phyloP scores from a whole-genome alignment of 768 basidiomycete genomes.

The Lactarius hatsudake region DNA sequence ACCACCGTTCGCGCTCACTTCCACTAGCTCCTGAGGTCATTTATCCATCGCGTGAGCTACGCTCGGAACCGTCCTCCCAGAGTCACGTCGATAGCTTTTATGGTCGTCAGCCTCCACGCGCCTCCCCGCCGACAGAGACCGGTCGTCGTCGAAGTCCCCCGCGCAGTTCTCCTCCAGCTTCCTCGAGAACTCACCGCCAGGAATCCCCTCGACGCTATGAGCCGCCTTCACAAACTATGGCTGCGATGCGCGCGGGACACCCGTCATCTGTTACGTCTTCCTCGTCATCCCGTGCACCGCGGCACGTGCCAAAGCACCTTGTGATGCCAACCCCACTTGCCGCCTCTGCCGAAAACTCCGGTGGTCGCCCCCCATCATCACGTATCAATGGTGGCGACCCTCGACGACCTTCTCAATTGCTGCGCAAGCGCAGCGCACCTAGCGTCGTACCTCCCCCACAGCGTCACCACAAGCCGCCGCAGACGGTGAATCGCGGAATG shows the following conservation, averaged over 20 bases:
- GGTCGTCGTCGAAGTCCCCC: not conserved
- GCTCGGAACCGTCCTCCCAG: not conserved
- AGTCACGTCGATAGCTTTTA: conserved; percentile 5
- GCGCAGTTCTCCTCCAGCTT: not conserved
- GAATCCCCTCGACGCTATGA: conserved; percentile 20
- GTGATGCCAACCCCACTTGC: conserved; percentile 70
- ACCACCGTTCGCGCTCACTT: not conserved
- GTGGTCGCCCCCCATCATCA: not conserved
- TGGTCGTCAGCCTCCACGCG: conserved; percentile 1
- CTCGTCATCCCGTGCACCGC: conserved; percentile 26
- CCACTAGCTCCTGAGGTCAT: conserved; percentile 4
- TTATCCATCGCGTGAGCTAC: not conserved
- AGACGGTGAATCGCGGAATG: conserved; percentile 20
- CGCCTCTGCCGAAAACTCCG: conserved; percentile 11
- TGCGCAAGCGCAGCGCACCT: conserved; percentile 31
- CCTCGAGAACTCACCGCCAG: not conserved
- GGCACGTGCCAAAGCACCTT: conserved; percentile 58
- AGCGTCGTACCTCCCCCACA: not conserved
- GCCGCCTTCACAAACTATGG: conserved; percentile 21
- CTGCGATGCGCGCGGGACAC: conserved; percentile 3
- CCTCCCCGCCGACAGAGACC: not conserved
- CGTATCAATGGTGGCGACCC: conserved; percentile 26
- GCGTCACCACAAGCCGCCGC: conserved; percentile 6
- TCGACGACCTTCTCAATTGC: conserved; percentile 27
- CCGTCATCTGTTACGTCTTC: conserved; percentile 16